phyloP scores from a whole-genome alignment of 495 filamentous ascomycete genomes.

The Sordaria brevicollis region DNA sequence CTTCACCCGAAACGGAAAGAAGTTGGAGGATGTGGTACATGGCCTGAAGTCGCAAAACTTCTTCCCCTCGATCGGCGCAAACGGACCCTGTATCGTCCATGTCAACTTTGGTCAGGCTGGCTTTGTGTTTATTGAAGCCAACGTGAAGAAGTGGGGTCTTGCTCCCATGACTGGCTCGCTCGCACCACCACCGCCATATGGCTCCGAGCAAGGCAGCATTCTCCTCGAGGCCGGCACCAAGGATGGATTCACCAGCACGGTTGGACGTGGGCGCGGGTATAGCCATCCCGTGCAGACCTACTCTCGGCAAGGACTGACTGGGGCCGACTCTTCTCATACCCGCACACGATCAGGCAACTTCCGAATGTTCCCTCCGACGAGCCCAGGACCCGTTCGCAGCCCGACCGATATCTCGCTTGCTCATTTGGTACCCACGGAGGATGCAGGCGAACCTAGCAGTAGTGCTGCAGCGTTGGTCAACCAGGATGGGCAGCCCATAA shows the following conservation, averaged over 20 bases:
- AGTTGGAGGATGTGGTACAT: conserved; percentile 88
- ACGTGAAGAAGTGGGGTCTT: conserved; percentile 98
- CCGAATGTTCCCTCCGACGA: conserved; percentile 59
- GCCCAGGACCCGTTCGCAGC: conserved; percentile 79
- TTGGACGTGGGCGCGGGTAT: conserved; percentile 40
- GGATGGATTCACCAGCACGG: conserved; percentile 50
- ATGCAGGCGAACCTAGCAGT: conserved; percentile 64
- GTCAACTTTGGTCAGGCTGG: conserved; percentile 97
- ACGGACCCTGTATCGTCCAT: conserved; percentile 82
- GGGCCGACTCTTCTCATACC: conserved; percentile 33
- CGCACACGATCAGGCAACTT: conserved; percentile 51
- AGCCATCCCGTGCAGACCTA: conserved; percentile 37
- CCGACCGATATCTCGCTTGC: conserved; percentile 97
- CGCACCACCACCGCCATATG: conserved; percentile 92
- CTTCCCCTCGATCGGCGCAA: conserved; percentile 91
- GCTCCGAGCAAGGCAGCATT: conserved; percentile 91
- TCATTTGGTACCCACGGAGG: conserved; percentile 58
- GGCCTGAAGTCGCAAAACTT: conserved; percentile 90
- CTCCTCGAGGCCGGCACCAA: conserved; percentile 71
- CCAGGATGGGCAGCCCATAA: conserved; percentile 25
- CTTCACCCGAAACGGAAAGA: conserved; percentile 97
- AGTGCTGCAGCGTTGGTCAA: conserved; percentile 28
- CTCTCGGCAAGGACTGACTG: conserved; percentile 16
- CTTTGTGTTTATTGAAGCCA: conserved; percentile 97
- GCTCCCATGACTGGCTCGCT: conserved; percentile 93